Evolutionary conservation across 2,329 filamentous ascomycete species (phyloP), one percentile per base, ranked within the genome.

Genomic region (Lasiodiplodia theobromae): DNA sequence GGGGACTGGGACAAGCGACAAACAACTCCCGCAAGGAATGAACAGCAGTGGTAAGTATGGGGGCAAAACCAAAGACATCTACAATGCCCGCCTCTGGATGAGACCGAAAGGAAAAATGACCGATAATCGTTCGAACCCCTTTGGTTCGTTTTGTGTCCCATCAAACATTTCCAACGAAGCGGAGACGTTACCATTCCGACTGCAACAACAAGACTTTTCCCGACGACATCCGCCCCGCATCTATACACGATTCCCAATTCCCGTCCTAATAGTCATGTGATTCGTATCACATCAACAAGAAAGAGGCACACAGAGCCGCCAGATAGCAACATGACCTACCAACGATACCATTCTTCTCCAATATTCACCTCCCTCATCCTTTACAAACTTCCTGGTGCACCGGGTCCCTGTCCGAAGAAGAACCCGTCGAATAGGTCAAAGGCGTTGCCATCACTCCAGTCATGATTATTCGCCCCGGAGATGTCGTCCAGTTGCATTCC

Each of bases 381-480:
- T 38, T 14, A 66, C 51, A 66, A 14, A 25, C 63, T 47, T 14
- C 66, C 66, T 53, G 69, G 66, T 68, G 70, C 68, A 56, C 71
- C 67, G 72, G 72, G 63, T 72, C 76, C 47, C 71, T 76, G 86
- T 0, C 89, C 89, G 76, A 92, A 91, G 81, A 91, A 92, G 76
- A 92, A 92, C 0, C 88, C 88, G 74, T 92, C 90, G 78, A 93
- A 92, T 14, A 85, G 70, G 75, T 85, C 83, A 44, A 83, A 74
- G 7, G 79, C 78, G 65, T 76, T 78, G 1, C 78, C 79, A 67
- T 81, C 80, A 47, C 76, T 79, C 78, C 79, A 90, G 73, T 91
- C 89, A 72, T 91, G 88, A 75, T 89, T 82, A 6, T 80, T 80
- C 58, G 38, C 56, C 5, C 80, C 81, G 52, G 49, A 57, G 11